Percentiles rank a stretch among this genome's conserved stretches.
Conservation (phyloP, 108 stramenopile species). For the Discostella stelligeroides region DNA sequence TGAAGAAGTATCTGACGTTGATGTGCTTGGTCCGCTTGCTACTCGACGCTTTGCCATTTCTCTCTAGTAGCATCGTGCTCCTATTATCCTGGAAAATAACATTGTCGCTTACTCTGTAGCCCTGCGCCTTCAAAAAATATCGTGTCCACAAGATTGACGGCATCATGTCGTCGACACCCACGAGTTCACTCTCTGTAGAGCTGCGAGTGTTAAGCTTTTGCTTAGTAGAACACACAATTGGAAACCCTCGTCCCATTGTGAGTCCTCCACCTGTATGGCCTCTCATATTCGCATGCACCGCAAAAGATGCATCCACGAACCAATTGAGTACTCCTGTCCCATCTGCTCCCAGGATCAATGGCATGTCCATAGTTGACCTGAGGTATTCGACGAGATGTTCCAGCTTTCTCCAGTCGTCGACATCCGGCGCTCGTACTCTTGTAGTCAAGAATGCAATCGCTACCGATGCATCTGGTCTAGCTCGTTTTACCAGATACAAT, state of each 20-base stretch:
- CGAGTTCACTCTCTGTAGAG: constrained; percentile 47
- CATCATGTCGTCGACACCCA: constrained; percentile 30
- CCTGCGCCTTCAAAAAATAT: constrained; percentile 32
- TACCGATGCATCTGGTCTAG: constrained; percentile 7
- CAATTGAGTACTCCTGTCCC: not conserved
- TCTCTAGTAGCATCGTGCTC: constrained; percentile 23
- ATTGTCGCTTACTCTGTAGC: constrained; percentile 14
- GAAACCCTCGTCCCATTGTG: constrained; percentile 14
- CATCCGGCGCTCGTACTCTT: not conserved
- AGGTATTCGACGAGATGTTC: not conserved
- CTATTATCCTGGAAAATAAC: constrained; percentile 35
- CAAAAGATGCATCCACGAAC: constrained; percentile 33
- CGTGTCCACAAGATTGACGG: constrained; percentile 36
- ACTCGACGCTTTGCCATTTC: constrained; percentile 10
- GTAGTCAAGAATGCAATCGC: constrained; percentile 2
- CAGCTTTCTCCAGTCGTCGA: constrained; percentile 3
- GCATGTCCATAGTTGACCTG: not conserved
- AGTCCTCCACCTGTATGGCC: constrained; percentile 20
- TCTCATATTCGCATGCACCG: constrained; percentile 10
- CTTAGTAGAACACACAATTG: constrained; percentile 7
- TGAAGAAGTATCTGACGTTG: constrained; percentile 56
- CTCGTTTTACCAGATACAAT: not conserved
- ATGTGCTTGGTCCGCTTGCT: constrained; percentile 22
- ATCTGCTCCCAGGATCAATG: constrained; percentile 1
- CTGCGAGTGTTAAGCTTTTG: constrained; percentile 44